phyloP scores from a whole-genome alignment of 108 stramenopile genomes.

The Nitzschia sp. region DNA sequence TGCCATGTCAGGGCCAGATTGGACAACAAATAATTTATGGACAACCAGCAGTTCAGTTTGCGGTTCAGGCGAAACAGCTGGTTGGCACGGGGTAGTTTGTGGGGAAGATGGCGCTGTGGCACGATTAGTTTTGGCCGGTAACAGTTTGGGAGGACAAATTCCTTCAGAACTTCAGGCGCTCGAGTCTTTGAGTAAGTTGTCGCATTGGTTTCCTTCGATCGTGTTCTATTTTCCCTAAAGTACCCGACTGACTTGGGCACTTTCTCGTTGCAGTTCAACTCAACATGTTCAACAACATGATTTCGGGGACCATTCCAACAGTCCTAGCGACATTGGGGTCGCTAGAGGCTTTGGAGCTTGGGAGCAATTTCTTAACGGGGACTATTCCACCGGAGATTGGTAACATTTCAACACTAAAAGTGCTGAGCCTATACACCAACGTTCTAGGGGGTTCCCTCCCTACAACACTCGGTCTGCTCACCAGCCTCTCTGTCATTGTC shows the following conservation, averaged over 20 bases:
- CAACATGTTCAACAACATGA: slow-evolving; percentile 39
- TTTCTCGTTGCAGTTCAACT: slow-evolving; percentile 1
- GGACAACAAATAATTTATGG: slow-evolving; percentile 41
- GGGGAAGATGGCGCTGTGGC: slow-evolving; percentile 8
- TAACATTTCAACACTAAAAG: slow-evolving; percentile 26
- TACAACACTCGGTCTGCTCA: slow-evolving; percentile 24
- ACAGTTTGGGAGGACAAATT: slow-evolving; percentile 51
- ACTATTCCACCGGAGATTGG: slow-evolving; percentile 58
- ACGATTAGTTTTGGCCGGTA: slow-evolving; percentile 9
- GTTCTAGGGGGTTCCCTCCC: slow-evolving; percentile 17
- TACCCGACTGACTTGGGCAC: neutral
- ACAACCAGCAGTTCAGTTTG: slow-evolving; percentile 21
- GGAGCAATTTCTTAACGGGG: slow-evolving; percentile 52
- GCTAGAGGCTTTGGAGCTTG: slow-evolving; percentile 49
- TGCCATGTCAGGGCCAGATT: slow-evolving; percentile 49
- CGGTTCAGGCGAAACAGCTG: slow-evolving; percentile 5
- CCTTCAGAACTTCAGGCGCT: slow-evolving; percentile 61
- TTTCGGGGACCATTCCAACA: slow-evolving; percentile 48
- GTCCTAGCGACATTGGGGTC: slow-evolving; percentile 53
- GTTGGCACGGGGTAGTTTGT: slow-evolving; percentile 42
- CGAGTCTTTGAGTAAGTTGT: slow-evolving; percentile 20
- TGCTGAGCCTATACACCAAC: slow-evolving; percentile 39
- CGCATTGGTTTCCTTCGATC: neutral
- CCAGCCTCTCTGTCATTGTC: neutral
- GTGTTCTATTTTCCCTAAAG: neutral